These are phyloP conservation scores for Xylariomycetidae sp. DNA, from an alignment of 2,329 filamentous ascomycete genomes.

Conservation along the genomic window DNA sequence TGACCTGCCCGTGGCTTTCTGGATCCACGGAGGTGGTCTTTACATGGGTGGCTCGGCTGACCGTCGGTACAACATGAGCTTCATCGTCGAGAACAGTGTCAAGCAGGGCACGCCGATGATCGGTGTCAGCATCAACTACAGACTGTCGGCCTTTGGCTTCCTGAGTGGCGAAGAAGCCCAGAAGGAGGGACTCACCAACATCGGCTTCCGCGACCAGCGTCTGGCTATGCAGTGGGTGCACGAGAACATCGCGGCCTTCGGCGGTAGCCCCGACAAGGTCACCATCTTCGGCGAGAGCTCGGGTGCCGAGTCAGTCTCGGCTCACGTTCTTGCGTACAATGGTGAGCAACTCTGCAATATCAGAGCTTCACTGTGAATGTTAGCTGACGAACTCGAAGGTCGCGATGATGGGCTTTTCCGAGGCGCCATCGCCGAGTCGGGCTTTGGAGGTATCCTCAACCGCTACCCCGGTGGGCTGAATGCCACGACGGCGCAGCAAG, in stretches of 20 bases:
- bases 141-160: conserved; percentile 42
- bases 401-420: conserved; percentile 16
- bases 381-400: conserved; percentile 19
- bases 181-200: conserved; percentile 37
- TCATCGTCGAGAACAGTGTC: conserved; percentile 44
- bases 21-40: conserved; percentile 45
- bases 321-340: conserved; percentile 38
- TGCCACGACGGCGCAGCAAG: conserved; percentile 21
- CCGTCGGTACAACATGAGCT: conserved; percentile 52
- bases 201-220: conserved; percentile 40
- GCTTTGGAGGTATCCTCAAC: conserved; percentile 29
- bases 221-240: conserved; percentile 39
- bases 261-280: conserved; percentile 33
- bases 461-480: conserved; percentile 24
- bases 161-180: conserved; percentile 33
- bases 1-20: conserved; percentile 45
- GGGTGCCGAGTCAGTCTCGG: conserved; percentile 35
- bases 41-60: conserved; percentile 27
- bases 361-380: not conserved
- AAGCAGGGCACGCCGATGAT: conserved; percentile 40
- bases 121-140: conserved; percentile 41
- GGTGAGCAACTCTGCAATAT: conserved; percentile 5
- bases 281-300: conserved; percentile 42
- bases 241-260: conserved; percentile 26
- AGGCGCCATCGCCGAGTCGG: conserved; percentile 32